These are phyloP conservation scores for Syzygium grande DNA, from an alignment of 345 rosid species.

Conservation along the genomic window DNA sequence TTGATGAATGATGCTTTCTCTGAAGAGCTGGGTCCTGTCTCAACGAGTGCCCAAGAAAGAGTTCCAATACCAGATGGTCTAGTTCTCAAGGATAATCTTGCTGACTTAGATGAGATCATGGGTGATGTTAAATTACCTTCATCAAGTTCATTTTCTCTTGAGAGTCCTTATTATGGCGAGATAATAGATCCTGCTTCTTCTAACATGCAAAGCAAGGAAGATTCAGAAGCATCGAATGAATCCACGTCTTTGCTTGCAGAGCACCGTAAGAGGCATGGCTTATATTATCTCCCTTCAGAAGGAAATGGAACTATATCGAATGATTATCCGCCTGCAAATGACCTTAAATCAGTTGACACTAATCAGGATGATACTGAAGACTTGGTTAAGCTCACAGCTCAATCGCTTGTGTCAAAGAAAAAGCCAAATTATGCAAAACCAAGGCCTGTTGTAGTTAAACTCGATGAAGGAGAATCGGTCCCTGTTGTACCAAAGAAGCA, in stretches of 20 bases:
- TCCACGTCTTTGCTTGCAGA: conserved; percentile 71
- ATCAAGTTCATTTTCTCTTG: conserved; percentile 32
- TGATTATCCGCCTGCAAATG: conserved; percentile 88
- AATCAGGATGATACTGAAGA: conserved; percentile 26
- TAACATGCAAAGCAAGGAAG: conserved; percentile 35
- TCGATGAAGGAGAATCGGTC: conserved; percentile 59
- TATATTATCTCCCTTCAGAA: conserved; percentile 73
- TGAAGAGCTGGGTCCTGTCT: conserved; percentile 73
- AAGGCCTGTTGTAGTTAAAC: conserved; percentile 91
- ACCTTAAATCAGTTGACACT: conserved; percentile 20
- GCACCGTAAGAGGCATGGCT: conserved; percentile 83
- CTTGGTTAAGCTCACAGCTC: conserved; percentile 43
- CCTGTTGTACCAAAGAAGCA: conserved; percentile 20
- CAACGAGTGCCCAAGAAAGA: conserved; percentile 58
- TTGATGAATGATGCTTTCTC: conserved; percentile 54
- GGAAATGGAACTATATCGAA: conserved; percentile 26
- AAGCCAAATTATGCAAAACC: conserved; percentile 53
- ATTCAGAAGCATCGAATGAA: conserved; percentile 48
- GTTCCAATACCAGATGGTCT: conserved; percentile 59
- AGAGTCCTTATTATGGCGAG: conserved; percentile 22
- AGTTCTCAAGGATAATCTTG: conserved; percentile 61
- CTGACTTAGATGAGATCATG: conserved; percentile 53
- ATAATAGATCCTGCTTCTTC: conserved; percentile 26
- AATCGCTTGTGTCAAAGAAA: conserved; percentile 44
- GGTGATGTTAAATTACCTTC: conserved; percentile 33